Evolutionary conservation across 371 early-diverging fungal species (phyloP).

Genomic region (Massospora cicadina): DNA sequence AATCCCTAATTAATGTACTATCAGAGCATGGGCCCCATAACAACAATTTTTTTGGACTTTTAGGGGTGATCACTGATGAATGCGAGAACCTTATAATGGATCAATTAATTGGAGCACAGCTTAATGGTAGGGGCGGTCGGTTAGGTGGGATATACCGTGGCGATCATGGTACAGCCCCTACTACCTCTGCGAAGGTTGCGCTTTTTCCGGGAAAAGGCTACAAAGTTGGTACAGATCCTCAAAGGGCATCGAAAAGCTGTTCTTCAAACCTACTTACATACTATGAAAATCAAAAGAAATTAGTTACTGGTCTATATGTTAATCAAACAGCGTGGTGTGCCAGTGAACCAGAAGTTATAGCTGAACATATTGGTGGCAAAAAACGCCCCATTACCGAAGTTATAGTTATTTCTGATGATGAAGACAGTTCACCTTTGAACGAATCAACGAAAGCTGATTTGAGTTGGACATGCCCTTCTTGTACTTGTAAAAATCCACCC

Average conservation of each 20-base stretch:
- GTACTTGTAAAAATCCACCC: neutral
- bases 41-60: neutral
- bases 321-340: neutral
- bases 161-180: neutral
- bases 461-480: neutral
- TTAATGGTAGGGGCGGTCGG: neutral
- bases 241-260: neutral
- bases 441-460: neutral
- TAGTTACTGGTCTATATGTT: neutral
- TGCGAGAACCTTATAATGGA: neutral
- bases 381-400: neutral
- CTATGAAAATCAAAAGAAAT: neutral
- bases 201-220: neutral
- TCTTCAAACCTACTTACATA: neutral
- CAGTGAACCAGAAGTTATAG: neutral
- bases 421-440: neutral
- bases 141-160: neutral
- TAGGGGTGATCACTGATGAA: neutral
- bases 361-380: neutral
- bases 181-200: neutral
- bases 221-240: neutral
- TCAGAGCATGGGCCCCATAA: neutral
- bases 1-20: neutral
- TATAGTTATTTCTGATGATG: neutral
- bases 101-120: neutral